Conservation (phyloP, 495 filamentous ascomycete genomes). For the Articulospora tetracladia region DNA sequence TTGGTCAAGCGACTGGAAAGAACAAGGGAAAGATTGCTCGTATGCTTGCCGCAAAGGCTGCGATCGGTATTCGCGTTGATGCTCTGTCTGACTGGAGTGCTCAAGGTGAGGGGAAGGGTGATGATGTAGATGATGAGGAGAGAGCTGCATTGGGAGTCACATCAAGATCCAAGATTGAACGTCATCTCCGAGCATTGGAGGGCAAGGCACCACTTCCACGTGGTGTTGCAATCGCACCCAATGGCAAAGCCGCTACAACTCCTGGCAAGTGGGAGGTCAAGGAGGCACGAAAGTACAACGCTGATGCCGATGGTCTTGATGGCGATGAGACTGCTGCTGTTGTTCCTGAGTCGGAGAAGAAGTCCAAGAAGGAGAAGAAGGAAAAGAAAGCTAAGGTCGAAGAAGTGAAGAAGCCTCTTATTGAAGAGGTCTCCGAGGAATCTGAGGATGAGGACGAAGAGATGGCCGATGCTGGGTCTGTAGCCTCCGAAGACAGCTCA, state of each 20-base stretch:
- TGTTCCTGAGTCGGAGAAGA: constrained; percentile 29
- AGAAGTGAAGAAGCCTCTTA: constrained; percentile 24
- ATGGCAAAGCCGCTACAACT: constrained; percentile 47
- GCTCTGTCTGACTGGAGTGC: constrained; percentile 76
- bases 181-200: constrained; percentile 78
- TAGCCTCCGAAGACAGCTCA: background rate
- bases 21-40: constrained; percentile 99
- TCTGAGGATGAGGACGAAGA: constrained; percentile 21
- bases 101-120: constrained; percentile 54
- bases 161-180: constrained; percentile 75
- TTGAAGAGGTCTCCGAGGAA: constrained; percentile 38
- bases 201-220: constrained; percentile 81
- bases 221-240: constrained; percentile 71
- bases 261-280: constrained; percentile 87
- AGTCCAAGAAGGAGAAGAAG: constrained; percentile 48
- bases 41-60: constrained; percentile 89
- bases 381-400: constrained; percentile 33
- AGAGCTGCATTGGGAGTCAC: constrained; percentile 70
- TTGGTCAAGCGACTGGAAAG: constrained; percentile 92
- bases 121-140: constrained; percentile 80
- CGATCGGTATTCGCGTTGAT: constrained; percentile 90
- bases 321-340: constrained; percentile 62
- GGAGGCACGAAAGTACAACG: constrained; percentile 93
- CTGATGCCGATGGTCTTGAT: constrained; percentile 82
- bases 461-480: constrained; percentile 24